These are phyloP conservation scores for Penicillium decumbens DNA, from an alignment of 2,329 filamentous ascomycete species.

Conservation along the genomic window DNA sequence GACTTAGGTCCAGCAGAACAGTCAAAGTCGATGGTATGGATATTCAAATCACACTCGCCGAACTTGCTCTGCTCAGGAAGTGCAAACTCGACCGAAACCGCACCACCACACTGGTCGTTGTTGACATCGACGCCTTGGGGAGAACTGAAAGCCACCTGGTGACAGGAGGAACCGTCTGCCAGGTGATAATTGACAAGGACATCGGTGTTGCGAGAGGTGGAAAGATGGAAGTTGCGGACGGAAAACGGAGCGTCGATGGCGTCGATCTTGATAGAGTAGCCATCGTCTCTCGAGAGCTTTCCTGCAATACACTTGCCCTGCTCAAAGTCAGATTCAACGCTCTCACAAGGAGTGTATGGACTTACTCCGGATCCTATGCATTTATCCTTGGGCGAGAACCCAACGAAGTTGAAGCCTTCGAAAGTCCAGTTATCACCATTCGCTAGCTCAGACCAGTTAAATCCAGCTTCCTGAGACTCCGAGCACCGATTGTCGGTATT, in stretches of 20 bases:
- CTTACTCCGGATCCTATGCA: slow-evolving; percentile 42
- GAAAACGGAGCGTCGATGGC: slow-evolving; percentile 55
- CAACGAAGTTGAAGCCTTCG: slow-evolving; percentile 66
- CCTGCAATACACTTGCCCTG: slow-evolving; percentile 60
- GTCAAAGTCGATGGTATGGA: slow-evolving; percentile 19
- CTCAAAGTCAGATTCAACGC: slow-evolving; percentile 10
- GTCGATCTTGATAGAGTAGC: slow-evolving; percentile 13
- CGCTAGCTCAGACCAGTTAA: slow-evolving; percentile 62
- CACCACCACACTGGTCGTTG: slow-evolving; percentile 89
- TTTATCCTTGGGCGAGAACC: slow-evolving; percentile 62
- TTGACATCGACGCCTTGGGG: slow-evolving; percentile 62
- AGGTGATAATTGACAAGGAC: slow-evolving; percentile 82
- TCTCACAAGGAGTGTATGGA: slow-evolving; percentile 8
- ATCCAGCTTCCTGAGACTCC: slow-evolving; percentile 61
- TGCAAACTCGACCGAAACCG: slow-evolving; percentile 67
- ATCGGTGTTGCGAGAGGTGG: slow-evolving; percentile 67
- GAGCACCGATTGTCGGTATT: slow-evolving; percentile 75
- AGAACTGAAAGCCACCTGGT: slow-evolving; percentile 65
- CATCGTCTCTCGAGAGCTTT: slow-evolving; percentile 52
- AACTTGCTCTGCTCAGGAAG: slow-evolving; percentile 53
- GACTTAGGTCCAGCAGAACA: slow-evolving; percentile 16
- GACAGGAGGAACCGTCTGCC: slow-evolving; percentile 74
- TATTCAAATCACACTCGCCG: slow-evolving; percentile 63
- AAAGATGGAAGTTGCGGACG: slow-evolving; percentile 66
- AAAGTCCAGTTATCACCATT: slow-evolving; percentile 60